Evolutionary conservation across 371 early-diverging fungal species (phyloP).

Genomic region (Circinella umbellata): DNA sequence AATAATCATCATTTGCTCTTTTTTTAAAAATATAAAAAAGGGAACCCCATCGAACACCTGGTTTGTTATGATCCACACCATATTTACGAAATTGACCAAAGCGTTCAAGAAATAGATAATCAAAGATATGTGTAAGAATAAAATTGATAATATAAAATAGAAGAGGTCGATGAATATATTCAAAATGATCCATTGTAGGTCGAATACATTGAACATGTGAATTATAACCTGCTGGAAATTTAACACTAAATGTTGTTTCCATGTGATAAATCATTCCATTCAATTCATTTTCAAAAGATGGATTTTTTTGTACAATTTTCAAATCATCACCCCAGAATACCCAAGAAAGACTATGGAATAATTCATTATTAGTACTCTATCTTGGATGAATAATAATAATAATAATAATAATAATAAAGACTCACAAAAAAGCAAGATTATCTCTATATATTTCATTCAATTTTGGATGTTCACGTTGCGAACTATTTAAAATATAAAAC

Average conservation of each 20-base stretch:
- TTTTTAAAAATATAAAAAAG: background rate
- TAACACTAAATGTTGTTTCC: slow-evolving; percentile 45
- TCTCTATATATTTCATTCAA: slow-evolving; percentile 51
- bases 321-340: slow-evolving; percentile 57
- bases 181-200: slow-evolving; percentile 64
- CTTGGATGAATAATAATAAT: background rate
- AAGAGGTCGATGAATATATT: slow-evolving; percentile 66
- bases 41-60: slow-evolving; percentile 32
- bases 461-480: slow-evolving; percentile 31
- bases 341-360: slow-evolving; percentile 52
- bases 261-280: slow-evolving; percentile 48
- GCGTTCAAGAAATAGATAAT: slow-evolving; percentile 27
- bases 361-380: no score
- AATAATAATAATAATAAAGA: background rate
- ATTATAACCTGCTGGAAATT: slow-evolving; percentile 61
- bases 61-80: slow-evolving; percentile 5
- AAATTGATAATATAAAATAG: slow-evolving; percentile 53
- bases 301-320: slow-evolving; percentile 36
- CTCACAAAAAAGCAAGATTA: slow-evolving; percentile 57
- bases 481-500: slow-evolving; percentile 49
- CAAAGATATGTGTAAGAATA: slow-evolving; percentile 31
- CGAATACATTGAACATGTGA: slow-evolving; percentile 55
- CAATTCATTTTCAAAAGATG: slow-evolving; percentile 45
- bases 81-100: slow-evolving; percentile 27
- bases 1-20: background rate